Evolutionary conservation across 345 rosid species (phyloP), one percentile per base, ranked within the genome.

Genomic region (Linum tenue): DNA sequence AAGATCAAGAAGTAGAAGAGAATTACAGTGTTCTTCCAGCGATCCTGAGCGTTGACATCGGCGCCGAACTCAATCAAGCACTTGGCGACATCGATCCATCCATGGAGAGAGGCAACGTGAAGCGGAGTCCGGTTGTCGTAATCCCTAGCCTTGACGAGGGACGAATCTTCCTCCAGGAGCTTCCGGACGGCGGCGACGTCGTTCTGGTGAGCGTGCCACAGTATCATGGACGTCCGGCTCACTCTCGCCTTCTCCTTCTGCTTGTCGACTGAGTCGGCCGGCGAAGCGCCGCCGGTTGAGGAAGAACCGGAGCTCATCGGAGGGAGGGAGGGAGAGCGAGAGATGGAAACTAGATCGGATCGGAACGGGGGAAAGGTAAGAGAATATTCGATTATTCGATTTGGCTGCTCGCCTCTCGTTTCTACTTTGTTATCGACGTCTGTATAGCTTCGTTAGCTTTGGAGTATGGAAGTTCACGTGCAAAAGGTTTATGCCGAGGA

Each of bases 131-230:
- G 88, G 62, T 60, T 86, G 62, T 94, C 99, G 72, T 88, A 94
- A 77, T 90, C 99, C 79, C 91, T 81, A 35, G 99, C 99, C 48
- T 75, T 88, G 63, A 94, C 99, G 39, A 94, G 77, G 62, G 95
- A 73, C 6, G 65, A 86, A 78, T 90, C 97, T 71, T 94, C 99
- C 78, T 90, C 96, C 5, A 94, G 86, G 58, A 94, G 96, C 75
- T 90, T 94, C 44, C 85, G 81, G 40, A 94, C 99, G 36, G 96
- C 89, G 3, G 78, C 64, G 62, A 80, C 80, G 77, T 94, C 99
- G 85, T 94, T 88, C 63, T 94, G 99, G 79, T 94, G 99, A 17
- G 99, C 91, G 73, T 94, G 97, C 99, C 99, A 94, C 2, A 94
- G 87, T 69, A 94, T 90, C 74, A 84, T 76, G 22, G 99, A 94